Conservation (phyloP, 2,329 filamentous ascomycete species). For the Arthrinium puccinioides region DNA sequence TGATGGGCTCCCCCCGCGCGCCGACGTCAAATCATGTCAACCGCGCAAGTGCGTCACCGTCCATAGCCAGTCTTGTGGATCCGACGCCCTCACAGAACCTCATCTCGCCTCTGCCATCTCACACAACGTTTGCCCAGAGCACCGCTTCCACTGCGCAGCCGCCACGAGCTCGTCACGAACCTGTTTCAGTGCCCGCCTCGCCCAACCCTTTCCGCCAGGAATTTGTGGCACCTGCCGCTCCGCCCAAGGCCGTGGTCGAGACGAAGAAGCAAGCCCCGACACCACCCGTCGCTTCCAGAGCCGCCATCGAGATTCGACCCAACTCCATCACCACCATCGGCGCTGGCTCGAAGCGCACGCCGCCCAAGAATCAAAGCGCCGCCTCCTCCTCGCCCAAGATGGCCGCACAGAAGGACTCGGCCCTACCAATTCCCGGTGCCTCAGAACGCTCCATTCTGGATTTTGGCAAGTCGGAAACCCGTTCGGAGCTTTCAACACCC, state of each 20-base stretch:
- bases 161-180: conserved; percentile 24
- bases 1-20: conserved; percentile 44
- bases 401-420: conserved; percentile 38
- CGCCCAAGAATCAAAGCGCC: conserved; percentile 29
- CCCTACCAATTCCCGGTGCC: conserved; percentile 25
- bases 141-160: conserved; percentile 16
- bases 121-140: conserved; percentile 25
- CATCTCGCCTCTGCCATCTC: conserved; percentile 30
- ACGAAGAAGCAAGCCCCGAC: conserved; percentile 30
- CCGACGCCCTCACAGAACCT: conserved; percentile 40
- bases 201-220: conserved; percentile 31
- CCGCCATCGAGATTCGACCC: conserved; percentile 25
- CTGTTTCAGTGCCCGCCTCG: conserved; percentile 32
- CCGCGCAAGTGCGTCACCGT: conserved; percentile 81
- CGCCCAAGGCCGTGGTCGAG: conserved; percentile 22
- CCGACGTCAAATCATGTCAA: conserved; percentile 39
- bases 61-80: conserved; percentile 85
- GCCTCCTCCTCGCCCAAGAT: conserved; percentile 42
- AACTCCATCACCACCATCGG: conserved; percentile 25
- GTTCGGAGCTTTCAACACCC: conserved; percentile 54
- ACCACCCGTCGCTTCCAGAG: conserved; percentile 12
- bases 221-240: conserved; percentile 26
- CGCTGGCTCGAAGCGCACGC: conserved; percentile 18
- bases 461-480: conserved; percentile 51
- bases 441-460: conserved; percentile 52